Evolutionary conservation across 2,329 filamentous ascomycete genomes (phyloP), one percentile per base, ranked within the genome.

Genomic region (Sclerotinia spermophila): DNA sequence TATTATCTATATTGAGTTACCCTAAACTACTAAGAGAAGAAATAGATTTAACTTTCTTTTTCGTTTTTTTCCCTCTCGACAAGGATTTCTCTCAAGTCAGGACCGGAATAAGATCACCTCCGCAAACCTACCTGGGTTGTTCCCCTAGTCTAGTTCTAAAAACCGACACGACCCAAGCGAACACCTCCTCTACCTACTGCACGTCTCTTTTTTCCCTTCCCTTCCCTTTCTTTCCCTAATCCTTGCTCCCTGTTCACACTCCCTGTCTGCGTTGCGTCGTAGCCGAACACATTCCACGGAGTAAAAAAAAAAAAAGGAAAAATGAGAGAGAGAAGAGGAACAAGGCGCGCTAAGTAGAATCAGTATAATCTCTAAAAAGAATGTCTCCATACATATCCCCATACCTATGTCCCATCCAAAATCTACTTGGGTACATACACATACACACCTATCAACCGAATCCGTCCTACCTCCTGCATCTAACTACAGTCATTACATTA

Each of bases 31-130:
- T 51, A 38, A 19, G n/a, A n/a, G n/a, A n/a, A 27, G 61, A 30
- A 64, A 33, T 21, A 48, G 51, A 51, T 10, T 30, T n/a, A 64
- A 27, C 24, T 5, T 19, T 64, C 21, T n/a, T 51, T n/a, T 19
- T 56, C 15, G 19, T 35, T 24, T 30, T 30, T 24, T 7, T 30
- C 11, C 19, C 15, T 19, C 19, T n/a, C 24, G 30, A 58, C 65
- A 44, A 67, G 65, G 65, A 58, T 58, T n/a, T 19, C 8, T 24
- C 6, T n/a, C 5, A 67, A 67, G 21, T 45, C 30, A 67, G 51
- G 65, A 67, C 51, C 65, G 21, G 65, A 68, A 68, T 58, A 68
- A 68, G 51, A 68, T 44, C 53, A 45, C 48, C 65, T 60, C 38
- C 53, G 30, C 40, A 38, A 56, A 59, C 51, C 38, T 67, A n/a